Percentiles rank a stretch among this genome's conserved stretches.
These are phyloP conservation scores for Neurospora terricola DNA, from an alignment of 495 filamentous ascomycete genomes.

Conservation along the genomic window DNA sequence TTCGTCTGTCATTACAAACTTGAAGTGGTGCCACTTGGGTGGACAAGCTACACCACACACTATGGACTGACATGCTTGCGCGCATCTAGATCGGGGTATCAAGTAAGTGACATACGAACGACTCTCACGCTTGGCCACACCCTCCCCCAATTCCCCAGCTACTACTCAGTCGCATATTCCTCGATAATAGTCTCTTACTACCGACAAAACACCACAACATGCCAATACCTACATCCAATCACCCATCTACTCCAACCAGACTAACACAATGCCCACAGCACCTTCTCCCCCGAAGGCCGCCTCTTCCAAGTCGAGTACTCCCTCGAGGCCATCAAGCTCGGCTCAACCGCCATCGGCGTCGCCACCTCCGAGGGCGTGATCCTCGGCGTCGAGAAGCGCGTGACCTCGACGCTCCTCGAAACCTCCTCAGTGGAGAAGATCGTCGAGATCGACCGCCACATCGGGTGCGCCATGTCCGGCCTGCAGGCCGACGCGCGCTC, in stretches of 20 bases:
- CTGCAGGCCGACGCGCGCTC: slow-evolving; percentile 92
- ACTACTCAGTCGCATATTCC: background rate
- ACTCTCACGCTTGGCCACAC: background rate
- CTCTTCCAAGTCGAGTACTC: slow-evolving; percentile 99
- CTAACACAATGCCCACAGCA: slow-evolving; percentile 44
- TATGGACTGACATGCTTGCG: background rate
- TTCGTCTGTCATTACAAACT: slow-evolving; percentile 7
- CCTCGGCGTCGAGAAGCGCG: slow-evolving; percentile 96
- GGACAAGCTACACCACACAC: background rate
- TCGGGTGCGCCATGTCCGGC: slow-evolving; percentile 96
- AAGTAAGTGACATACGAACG: slow-evolving; percentile 55
- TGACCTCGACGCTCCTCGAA: slow-evolving; percentile 92
- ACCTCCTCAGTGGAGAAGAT: slow-evolving; percentile 98
- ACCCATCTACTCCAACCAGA: background rate
- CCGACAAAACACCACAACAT: slow-evolving; percentile 1
- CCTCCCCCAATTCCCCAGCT: slow-evolving; percentile 1
- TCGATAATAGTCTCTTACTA: background rate
- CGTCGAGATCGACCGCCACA: slow-evolving; percentile 96
- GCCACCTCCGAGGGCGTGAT: slow-evolving; percentile 89
- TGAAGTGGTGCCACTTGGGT: background rate
- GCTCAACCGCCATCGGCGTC: slow-evolving; percentile 95
- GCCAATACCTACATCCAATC: background rate
- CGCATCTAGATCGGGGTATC: slow-evolving; percentile 82
- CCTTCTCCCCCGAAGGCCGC: slow-evolving; percentile 98
- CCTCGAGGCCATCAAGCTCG: slow-evolving; percentile 98